phyloP scores from a whole-genome alignment of 2,329 filamentous ascomycete genomes.

The Botryotinia calthae region DNA sequence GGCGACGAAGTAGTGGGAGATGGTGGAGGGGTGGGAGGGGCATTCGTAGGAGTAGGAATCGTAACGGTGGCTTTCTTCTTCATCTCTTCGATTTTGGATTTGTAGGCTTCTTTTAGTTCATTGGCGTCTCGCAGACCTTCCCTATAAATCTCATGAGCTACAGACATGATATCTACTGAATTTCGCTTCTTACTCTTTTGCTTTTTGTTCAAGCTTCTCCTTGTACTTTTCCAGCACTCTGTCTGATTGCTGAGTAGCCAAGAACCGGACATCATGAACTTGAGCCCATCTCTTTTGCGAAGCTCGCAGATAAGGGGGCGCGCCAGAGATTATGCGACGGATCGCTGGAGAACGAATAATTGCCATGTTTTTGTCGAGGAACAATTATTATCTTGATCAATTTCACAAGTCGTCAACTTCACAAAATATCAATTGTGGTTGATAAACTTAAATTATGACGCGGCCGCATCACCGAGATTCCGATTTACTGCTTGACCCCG shows the following conservation, averaged over 20 bases:
- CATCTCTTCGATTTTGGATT: conserved; percentile 74
- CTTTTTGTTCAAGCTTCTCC: conserved; percentile 80
- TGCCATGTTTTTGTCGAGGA: conserved; percentile 44
- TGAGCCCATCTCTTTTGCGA: conserved; percentile 82
- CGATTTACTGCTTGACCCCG: background rate
- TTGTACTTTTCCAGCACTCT: conserved; percentile 80
- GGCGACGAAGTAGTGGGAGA: conserved; percentile 38
- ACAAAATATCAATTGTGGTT: background rate
- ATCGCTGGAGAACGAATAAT: conserved; percentile 49
- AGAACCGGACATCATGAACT: conserved; percentile 87
- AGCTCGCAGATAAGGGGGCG: conserved; percentile 36
- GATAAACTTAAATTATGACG: background rate
- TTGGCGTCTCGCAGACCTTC: conserved; percentile 69
- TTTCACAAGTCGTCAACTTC: no score
- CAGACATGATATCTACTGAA: background rate
- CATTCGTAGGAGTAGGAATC: conserved; percentile 36
- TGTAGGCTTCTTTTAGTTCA: conserved; percentile 77
- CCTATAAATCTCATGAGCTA: conserved; percentile 31
- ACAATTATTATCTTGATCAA: background rate
- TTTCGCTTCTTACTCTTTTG: conserved; percentile 52
- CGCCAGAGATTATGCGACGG: conserved; percentile 42
- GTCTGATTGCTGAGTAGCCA: conserved; percentile 71
- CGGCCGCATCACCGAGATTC: background rate
- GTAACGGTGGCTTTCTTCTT: conserved; percentile 63
- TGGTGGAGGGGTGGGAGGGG: conserved; percentile 38